These are phyloP conservation scores for Entonaema liquescens DNA, from an alignment of 495 filamentous ascomycete species.

Conservation along the genomic window DNA sequence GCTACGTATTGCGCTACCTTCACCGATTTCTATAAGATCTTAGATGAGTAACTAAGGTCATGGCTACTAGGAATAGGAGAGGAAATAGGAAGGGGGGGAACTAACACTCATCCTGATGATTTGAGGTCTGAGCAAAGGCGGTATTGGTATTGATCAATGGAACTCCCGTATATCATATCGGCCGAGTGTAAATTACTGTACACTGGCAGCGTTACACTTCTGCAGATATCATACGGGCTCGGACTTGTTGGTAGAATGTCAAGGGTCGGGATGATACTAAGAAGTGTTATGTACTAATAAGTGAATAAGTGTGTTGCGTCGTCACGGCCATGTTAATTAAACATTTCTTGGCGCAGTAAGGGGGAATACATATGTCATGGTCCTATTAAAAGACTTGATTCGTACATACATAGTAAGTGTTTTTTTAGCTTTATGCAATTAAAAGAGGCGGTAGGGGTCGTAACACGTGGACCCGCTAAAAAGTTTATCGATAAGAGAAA, in stretches of 20 bases:
- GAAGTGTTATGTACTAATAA: background rate
- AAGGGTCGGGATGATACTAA: conserved; percentile 20
- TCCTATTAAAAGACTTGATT: conserved; percentile 9
- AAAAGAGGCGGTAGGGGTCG: background rate
- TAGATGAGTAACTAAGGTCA: conserved; percentile 20
- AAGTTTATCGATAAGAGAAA: conserved; percentile 41
- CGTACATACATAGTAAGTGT: no score
- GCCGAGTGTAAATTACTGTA: conserved; percentile 1
- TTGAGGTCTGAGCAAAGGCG: conserved; percentile 39
- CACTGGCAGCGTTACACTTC: conserved; percentile 6
- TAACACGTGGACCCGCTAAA: conserved; percentile 21
- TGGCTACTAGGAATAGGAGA: background rate
- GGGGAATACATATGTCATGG: conserved; percentile 32
- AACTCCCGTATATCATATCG: conserved; percentile 40
- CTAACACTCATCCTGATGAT: conserved; percentile 47
- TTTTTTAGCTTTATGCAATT: background rate
- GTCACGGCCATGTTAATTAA: conserved; percentile 32
- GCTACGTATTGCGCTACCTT: conserved; percentile 84
- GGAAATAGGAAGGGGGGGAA: conserved; percentile 3
- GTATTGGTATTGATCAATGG: conserved; percentile 37
- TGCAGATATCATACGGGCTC: conserved; percentile 15
- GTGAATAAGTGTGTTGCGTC: background rate
- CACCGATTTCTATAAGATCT: conserved; percentile 49
- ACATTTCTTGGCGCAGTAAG: conserved; percentile 22
- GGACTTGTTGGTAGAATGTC: conserved; percentile 18